Conservation (phyloP, 306 rosid genomes). For the Quercus bicolor region DNA sequence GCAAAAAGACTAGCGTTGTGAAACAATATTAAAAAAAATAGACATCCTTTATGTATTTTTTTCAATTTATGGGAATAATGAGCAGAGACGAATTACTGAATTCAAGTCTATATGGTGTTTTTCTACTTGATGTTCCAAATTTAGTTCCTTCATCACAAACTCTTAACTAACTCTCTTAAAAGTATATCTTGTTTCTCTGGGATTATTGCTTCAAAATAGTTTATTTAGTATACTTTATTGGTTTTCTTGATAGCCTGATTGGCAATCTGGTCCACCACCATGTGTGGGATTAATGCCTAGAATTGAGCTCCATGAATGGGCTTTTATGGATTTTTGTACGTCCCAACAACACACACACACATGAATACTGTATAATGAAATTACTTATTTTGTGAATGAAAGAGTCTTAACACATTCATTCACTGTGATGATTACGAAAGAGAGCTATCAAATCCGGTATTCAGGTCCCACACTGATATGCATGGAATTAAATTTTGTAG, state of each 20-base stretch:
- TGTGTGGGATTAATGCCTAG: too few species aligned
- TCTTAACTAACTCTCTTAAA: neutral
- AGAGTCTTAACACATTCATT: neutral
- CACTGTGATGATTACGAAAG: slow-evolving; percentile 19
- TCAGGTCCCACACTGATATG: slow-evolving; percentile 26
- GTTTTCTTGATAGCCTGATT: neutral
- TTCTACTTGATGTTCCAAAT: slow-evolving; percentile 3
- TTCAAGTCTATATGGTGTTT: slow-evolving; percentile 3
- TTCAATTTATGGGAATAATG: slow-evolving; percentile 25
- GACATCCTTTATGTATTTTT: slow-evolving; percentile 48
- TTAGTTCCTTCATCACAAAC: neutral
- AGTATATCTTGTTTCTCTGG: neutral
- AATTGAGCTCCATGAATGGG: too few species aligned
- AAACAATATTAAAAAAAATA: slow-evolving; percentile 17
- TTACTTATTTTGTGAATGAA: too few species aligned
- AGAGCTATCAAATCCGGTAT: slow-evolving; percentile 7
- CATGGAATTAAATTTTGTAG: slow-evolving; percentile 20
- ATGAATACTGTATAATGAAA: too few species aligned
- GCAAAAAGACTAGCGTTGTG: slow-evolving; percentile 5
- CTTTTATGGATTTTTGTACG: too few species aligned
- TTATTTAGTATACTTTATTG: neutral
- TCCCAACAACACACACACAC: too few species aligned
- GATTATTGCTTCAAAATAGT: neutral
- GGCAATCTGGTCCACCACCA: too few species aligned
- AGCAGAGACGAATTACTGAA: slow-evolving; percentile 10